Evolutionary conservation across 805 yeast species (phyloP).

Genomic region (Ogataea parapolymorpha): DNA sequence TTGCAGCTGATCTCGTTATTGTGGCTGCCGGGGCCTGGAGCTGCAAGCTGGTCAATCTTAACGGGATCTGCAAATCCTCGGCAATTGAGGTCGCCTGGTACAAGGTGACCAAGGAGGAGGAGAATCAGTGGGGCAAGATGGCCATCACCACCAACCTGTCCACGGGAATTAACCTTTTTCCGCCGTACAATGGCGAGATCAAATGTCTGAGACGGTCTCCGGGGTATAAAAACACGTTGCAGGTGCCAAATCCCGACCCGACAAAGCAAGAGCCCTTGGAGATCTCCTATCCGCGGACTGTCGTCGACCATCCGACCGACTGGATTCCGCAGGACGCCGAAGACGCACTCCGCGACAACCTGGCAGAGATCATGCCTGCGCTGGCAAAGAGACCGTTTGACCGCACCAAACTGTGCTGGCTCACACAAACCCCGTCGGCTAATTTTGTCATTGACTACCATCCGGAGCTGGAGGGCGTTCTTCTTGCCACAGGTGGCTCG

Average conservation of each 20-base stretch:
- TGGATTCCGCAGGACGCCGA: slow-evolving; percentile 30
- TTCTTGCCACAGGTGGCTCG: slow-evolving; percentile 28
- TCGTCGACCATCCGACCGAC: slow-evolving; percentile 19
- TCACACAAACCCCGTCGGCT: slow-evolving; percentile 25
- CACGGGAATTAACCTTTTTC: slow-evolving; percentile 28
- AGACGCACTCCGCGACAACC: slow-evolving; percentile 16
- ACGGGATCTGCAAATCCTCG: slow-evolving; percentile 14
- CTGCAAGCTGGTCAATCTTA: slow-evolving; percentile 22
- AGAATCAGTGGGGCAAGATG: slow-evolving; percentile 24
- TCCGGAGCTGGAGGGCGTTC: slow-evolving; percentile 21
- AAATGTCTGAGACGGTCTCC: slow-evolving; percentile 27
- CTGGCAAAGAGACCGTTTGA: slow-evolving; percentile 24
- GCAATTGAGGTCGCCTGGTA: slow-evolving; percentile 29
- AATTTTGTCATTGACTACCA: slow-evolving; percentile 26
- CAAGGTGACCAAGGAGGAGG: slow-evolving; percentile 23
- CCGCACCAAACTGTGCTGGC: slow-evolving; percentile 28
- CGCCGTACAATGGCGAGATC: slow-evolving; percentile 28
- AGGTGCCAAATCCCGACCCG: slow-evolving; percentile 21
- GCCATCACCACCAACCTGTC: slow-evolving; percentile 28
- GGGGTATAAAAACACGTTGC: slow-evolving; percentile 24
- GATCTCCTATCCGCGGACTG: slow-evolving; percentile 26
- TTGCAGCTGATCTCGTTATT: slow-evolving; percentile 18
- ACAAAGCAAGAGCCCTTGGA: background rate
- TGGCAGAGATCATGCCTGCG: slow-evolving; percentile 25
- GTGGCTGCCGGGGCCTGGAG: slow-evolving; percentile 31